Evolutionary conservation across 257 asterid species (phyloP).

Genomic region (Cruciata laevipes): DNA sequence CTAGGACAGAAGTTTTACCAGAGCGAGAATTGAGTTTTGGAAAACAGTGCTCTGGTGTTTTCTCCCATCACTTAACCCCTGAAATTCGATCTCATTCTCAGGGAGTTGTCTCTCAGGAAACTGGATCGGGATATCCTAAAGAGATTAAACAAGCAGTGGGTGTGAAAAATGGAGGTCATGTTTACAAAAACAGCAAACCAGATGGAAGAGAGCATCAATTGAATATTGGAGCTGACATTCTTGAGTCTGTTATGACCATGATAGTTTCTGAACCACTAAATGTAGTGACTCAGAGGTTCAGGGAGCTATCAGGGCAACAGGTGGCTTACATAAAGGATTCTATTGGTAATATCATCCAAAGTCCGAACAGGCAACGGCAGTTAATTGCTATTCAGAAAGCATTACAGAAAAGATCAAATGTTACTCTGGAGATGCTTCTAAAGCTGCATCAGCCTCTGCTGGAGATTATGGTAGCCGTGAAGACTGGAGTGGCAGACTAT

Average conservation of each 20-base stretch:
- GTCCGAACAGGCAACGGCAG: conserved; percentile 65
- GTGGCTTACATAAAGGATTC: conserved; percentile 55
- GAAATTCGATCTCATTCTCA: conserved; percentile 35
- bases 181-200: conserved; percentile 31
- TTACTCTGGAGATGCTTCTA: conserved; percentile 54
- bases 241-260: conserved; percentile 72
- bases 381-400: conserved; percentile 73
- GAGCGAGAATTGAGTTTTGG: conserved; percentile 55
- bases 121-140: conserved; percentile 44
- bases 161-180: conserved; percentile 48
- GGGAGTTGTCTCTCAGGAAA: conserved; percentile 51
- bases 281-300: conserved; percentile 50
- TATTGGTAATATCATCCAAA: conserved; percentile 54
- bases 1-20: conserved; percentile 41
- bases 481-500: conserved; percentile 70
- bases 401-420: conserved; percentile 52
- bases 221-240: conserved; percentile 54
- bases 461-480: conserved; percentile 84
- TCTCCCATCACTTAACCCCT: conserved; percentile 16
- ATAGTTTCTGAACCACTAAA: conserved; percentile 73
- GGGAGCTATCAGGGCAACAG: conserved; percentile 51
- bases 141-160: conserved; percentile 35
- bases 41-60: conserved; percentile 36
- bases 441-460: conserved; percentile 55
- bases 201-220: conserved; percentile 47